Conservation (phyloP, 805 yeast species). For the Metschnikowia chrysomelidarum region DNA sequence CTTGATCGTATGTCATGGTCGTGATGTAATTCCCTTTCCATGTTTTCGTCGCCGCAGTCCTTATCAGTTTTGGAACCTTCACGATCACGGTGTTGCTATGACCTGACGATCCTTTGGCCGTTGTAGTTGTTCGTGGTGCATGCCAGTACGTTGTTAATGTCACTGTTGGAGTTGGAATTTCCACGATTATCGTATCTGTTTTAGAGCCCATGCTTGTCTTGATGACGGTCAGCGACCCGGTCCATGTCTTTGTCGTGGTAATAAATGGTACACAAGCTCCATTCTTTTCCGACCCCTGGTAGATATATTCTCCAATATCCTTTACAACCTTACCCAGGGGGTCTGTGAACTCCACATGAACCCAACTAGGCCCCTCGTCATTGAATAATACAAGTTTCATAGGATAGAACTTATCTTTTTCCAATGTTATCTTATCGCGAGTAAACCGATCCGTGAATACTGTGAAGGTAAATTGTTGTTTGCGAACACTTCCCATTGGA, state of each 20-base stretch:
- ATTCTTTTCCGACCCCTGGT: too few species aligned
- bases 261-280: too few species aligned
- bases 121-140: conserved; percentile 2
- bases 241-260: conserved; percentile 15
- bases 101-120: conserved; percentile 8
- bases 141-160: conserved; percentile 6
- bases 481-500: conserved; percentile 9
- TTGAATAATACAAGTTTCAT: conserved; percentile 15
- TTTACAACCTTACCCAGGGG: conserved; percentile 1
- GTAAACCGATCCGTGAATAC: conserved; percentile 9
- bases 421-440: conserved; percentile 4
- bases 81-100: conserved; percentile 12
- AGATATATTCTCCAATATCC: conserved; percentile 6
- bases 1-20: conserved; percentile 3
- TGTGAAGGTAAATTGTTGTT: conserved; percentile 9
- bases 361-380: conserved; percentile 9
- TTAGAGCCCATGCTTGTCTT: conserved; percentile 13
- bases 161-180: conserved; percentile 9
- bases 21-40: conserved; percentile 8
- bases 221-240: conserved; percentile 7
- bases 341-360: conserved; percentile 1
- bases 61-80: conserved; percentile 9
- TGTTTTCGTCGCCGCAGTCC: conserved; percentile 1
- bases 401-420: conserved; percentile 11
- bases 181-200: conserved; percentile 6